Base-by-base conservation (phyloP, 192 early-diverging fungal species). In the Podila epigama region DNA sequence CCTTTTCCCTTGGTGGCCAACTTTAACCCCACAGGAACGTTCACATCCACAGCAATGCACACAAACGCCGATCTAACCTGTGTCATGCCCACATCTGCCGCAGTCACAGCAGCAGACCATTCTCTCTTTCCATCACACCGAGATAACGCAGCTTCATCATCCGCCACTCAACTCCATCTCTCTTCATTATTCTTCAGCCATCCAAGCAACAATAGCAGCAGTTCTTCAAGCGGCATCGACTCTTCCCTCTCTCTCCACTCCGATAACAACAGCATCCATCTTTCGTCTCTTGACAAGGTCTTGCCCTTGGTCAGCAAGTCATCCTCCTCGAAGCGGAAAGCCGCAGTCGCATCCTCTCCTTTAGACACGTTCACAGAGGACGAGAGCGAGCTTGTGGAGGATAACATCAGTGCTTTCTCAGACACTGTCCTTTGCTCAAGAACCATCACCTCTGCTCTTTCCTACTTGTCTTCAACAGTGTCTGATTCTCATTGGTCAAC, bases 121-220 rank as follows among this genome's bases (percentile, higher is more conserved):
- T 18, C 44, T 18, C 25, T 48, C 16, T 48, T 48, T 8, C 25
- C n/a, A 10, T 48, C 44, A 9, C 44, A 25, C 11, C n/a, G 32
- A 31, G 25, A 44, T 16, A n/a, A n/a, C n/a, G n/a, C n/a, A n/a
- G n/a, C n/a, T n/a, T n/a, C n/a, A n/a, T n/a, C n/a, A n/a, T n/a
- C n/a, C n/a, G n/a, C n/a, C n/a, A n/a, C n/a, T n/a, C 60, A 61
- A 28, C 60, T 61, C 18, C 2, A 52, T 28, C 63, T 64, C 39
- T 62, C 63, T 37, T 65, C 61, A 0, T 62, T 57, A 3, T 48
- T 72, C 11, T 72, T 53, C 42, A 52, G 69, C 33, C 70, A 51
- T 20, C 70, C 70, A 6, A 72, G 57, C 35, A 22, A 20, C 29
- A 54, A 25, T 25, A 57, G 53, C 33, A 36, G 1, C 5, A 10